phyloP scores from a whole-genome alignment of 805 yeast genomes.

The Gaillardinia entomophila region DNA sequence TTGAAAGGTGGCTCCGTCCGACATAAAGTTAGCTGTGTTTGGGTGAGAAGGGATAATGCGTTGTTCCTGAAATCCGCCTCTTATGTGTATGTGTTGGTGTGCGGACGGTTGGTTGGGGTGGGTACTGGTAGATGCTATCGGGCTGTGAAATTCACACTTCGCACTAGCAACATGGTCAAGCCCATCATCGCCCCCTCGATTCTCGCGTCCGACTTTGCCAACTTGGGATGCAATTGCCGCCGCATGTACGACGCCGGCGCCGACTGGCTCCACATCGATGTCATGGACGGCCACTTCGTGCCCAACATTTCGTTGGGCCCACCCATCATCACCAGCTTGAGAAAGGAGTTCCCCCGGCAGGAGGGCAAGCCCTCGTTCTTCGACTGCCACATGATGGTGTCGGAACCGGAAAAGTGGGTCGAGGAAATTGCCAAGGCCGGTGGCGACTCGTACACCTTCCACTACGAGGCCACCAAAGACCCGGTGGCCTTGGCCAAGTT shows the following conservation, averaged over 20 bases:
- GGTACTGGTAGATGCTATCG: too few species aligned
- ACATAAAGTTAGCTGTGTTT: too few species aligned
- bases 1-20: conserved; percentile 63
- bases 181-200: conserved; percentile 92
- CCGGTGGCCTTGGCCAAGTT: conserved; percentile 68
- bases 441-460: conserved; percentile 95
- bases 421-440: conserved; percentile 88
- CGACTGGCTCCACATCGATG: conserved; percentile 97
- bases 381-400: conserved; percentile 99
- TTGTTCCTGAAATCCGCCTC: too few species aligned
- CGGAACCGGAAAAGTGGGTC: conserved; percentile 90
- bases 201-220: conserved; percentile 86
- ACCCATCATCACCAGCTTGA: conserved; percentile 73
- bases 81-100: too few species aligned
- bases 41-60: too few species aligned
- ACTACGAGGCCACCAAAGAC: conserved; percentile 83
- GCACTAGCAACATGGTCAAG: conserved; percentile 68
- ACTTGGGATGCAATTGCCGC: conserved; percentile 83
- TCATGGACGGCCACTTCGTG: conserved; percentile 98
- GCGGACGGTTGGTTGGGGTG: too few species aligned
- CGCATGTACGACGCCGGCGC: conserved; percentile 74
- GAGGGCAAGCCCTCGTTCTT: conserved; percentile 50
- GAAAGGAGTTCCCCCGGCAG: conserved; percentile 70
- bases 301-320: conserved; percentile 95
- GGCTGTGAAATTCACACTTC: too few species aligned